Percentiles rank a stretch among this genome's conserved stretches.
phyloP scores from a whole-genome alignment of 2,329 filamentous ascomycete species.

The Alternaria sp. region DNA sequence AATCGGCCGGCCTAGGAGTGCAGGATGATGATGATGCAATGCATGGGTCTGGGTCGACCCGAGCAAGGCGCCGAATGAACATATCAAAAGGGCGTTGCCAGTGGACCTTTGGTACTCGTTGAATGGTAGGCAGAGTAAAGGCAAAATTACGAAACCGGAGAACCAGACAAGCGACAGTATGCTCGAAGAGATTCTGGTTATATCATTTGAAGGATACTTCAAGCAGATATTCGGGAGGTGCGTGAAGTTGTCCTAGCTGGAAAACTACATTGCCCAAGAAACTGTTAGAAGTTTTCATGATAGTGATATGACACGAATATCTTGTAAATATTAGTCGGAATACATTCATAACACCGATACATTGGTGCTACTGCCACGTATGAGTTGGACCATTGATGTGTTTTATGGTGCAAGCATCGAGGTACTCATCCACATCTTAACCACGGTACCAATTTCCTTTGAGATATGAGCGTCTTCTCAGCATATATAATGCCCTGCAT shows the following conservation, averaged over 20 bases:
- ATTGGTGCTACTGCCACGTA: background rate
- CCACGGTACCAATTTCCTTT: background rate
- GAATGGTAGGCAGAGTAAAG: constrained; percentile 16
- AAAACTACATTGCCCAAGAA: background rate
- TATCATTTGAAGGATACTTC: background rate
- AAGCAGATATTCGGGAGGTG: background rate
- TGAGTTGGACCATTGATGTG: background rate
- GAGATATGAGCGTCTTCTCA: background rate
- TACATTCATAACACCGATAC: background rate
- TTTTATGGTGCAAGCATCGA: background rate
- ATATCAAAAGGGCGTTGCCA: constrained; percentile 8
- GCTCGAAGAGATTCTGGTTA: background rate
- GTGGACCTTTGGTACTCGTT: constrained; percentile 20
- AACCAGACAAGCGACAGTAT: background rate
- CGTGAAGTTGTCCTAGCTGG: background rate
- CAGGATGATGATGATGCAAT: background rate
- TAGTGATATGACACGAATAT: background rate
- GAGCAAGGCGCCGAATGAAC: background rate
- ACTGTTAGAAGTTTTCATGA: background rate
- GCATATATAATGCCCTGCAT: background rate
- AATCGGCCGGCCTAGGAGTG: background rate
- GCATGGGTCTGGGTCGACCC: background rate
- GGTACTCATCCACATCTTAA: background rate
- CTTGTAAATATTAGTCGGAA: background rate
- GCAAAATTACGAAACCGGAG: constrained; percentile 11